Evolutionary conservation across 768 basidiomycete genomes (phyloP), one percentile per base, ranked within the genome.

Genomic region (Nidula microcarpa): DNA sequence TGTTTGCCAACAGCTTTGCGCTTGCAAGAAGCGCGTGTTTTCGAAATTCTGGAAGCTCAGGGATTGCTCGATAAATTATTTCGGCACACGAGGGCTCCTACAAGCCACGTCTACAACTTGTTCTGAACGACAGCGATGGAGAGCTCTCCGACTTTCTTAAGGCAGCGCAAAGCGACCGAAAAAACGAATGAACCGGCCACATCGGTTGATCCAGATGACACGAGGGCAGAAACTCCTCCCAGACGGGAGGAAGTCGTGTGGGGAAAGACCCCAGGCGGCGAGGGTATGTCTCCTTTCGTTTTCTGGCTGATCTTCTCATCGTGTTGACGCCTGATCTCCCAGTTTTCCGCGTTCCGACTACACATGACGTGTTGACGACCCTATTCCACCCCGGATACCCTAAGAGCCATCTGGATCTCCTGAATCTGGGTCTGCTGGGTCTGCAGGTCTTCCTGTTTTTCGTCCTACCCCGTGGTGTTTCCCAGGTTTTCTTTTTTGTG

Each of bases 321-420:
- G 39, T 49, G 47, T 51, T 55, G 33, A 52, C 17, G 16, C 49
- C 49, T 50, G 50, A 53, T 57, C 33, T 43, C 43, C 32, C 57
- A 98, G 94, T 97, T 6, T 99, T 99, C 66, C 82, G 85, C 55
- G 92, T 96, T 43, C 94, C 94, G 9, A 91, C 93, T 16, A 96
- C 94, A 0, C 89, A 94, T 67, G 91, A 94, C 67, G 90, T 94
- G 16, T 65, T 95, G 57, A 94, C 93, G 0, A 83, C 85, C 2
- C 75, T 96, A 5, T 91, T 96, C 65, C 78, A 93, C 67, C 93
- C 93, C 3, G 74, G 76, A 0, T 84, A 89, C 62, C 86, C 87
- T 0, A 95, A 95, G 69, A 95, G 88, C 58, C 90, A 97, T 61
- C 74, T 98, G 35, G 95, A 98, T 67, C 62, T 94, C 14, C 66